Conservation (phyloP, 2,329 filamentous ascomycete species). For the Hypoxylon sp. region DNA sequence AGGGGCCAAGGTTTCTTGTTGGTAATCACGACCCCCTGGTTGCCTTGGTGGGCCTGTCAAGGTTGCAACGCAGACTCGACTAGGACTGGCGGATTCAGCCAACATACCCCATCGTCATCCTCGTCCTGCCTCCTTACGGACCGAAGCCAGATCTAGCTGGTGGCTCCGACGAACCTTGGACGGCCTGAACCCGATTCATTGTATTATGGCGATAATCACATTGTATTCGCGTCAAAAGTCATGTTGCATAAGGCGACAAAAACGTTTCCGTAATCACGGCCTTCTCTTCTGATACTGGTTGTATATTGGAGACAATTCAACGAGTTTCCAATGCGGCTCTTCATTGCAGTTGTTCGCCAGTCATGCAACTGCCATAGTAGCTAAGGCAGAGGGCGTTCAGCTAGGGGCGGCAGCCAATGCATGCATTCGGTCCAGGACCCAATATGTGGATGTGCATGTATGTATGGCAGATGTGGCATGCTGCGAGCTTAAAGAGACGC, state of each 20-base stretch:
- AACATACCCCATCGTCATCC: slow-evolving; percentile 46
- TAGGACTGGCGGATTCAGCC: slow-evolving; percentile 48
- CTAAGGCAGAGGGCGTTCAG: slow-evolving; percentile 36
- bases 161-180: slow-evolving; percentile 39
- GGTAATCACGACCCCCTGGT: slow-evolving; percentile 50
- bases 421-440: slow-evolving; percentile 54
- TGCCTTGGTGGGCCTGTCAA: slow-evolving; percentile 41
- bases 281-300: slow-evolving; percentile 13
- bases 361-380: slow-evolving; percentile 42
- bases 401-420: slow-evolving; percentile 55
- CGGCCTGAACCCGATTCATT: slow-evolving; percentile 31
- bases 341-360: slow-evolving; percentile 39
- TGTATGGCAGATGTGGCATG: slow-evolving; percentile 45
- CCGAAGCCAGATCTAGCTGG: slow-evolving; percentile 46
- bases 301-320: slow-evolving; percentile 3
- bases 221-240: slow-evolving; percentile 23
- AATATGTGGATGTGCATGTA: slow-evolving; percentile 40
- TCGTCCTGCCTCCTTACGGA: slow-evolving; percentile 44
- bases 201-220: slow-evolving; percentile 19
- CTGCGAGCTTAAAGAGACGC: slow-evolving; percentile 47
- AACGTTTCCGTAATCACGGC: background rate
- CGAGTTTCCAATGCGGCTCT: slow-evolving; percentile 13
- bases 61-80: slow-evolving; percentile 46
- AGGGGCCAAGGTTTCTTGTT: slow-evolving; percentile 48
- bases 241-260: slow-evolving; percentile 2